phyloP scores from a whole-genome alignment of 345 rosid genomes.

The Citrus glauca region DNA sequence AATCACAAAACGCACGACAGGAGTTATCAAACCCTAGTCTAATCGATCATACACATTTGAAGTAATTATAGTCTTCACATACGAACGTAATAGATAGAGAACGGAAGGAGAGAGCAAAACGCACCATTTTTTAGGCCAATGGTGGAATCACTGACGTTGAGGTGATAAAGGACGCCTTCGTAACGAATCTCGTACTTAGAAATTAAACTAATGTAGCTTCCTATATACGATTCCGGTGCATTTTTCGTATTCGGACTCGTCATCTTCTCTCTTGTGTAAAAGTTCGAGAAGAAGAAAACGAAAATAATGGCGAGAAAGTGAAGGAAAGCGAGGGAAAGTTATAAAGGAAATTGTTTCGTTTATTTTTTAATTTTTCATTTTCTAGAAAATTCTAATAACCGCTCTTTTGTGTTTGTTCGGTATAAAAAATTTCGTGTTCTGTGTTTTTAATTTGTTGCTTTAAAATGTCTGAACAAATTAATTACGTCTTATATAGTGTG shows the following conservation, averaged over 20 bases:
- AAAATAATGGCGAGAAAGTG: background rate
- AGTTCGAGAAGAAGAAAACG: background rate
- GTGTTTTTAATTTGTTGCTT: background rate
- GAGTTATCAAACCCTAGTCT: background rate
- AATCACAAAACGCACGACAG: background rate
- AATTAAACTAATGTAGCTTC: conserved; percentile 35
- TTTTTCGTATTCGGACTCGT: conserved; percentile 11
- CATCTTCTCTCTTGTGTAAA: conserved; percentile 10
- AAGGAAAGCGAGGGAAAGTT: background rate
- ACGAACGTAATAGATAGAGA: background rate
- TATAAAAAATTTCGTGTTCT: background rate
- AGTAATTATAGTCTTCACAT: background rate
- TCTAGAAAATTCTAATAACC: background rate
- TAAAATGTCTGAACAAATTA: background rate
- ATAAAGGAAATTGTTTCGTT: background rate
- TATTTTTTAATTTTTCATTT: background rate
- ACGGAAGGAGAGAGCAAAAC: background rate
- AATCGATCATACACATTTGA: background rate
- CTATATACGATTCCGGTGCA: conserved; percentile 29
- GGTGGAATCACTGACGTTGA: conserved; percentile 30
- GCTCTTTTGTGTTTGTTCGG: background rate
- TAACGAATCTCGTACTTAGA: conserved; percentile 42
- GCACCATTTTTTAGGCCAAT: conserved; percentile 42
- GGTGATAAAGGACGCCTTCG: conserved; percentile 34
- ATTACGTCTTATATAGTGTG: background rate